These are phyloP conservation scores for Coelastrella sp. DNA, from an alignment of 139 green algal species.

Conservation along the genomic window DNA sequence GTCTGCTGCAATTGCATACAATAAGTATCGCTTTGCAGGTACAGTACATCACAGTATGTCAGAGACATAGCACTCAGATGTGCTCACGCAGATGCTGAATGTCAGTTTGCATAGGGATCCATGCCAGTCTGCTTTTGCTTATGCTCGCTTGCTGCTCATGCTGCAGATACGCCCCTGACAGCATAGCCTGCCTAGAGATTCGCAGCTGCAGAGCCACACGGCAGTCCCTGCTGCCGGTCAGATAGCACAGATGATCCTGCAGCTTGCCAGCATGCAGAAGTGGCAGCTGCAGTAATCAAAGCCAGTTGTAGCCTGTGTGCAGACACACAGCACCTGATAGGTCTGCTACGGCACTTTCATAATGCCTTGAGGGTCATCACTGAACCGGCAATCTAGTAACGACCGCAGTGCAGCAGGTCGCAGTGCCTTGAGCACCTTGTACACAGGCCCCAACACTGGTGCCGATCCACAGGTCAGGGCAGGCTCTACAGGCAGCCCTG, in stretches of 20 bases:
- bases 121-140: not conserved
- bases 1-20: not conserved
- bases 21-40: not conserved
- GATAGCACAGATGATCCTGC: not conserved
- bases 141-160: not conserved
- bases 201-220: slow-evolving; percentile 18
- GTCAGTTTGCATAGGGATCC: not conserved
- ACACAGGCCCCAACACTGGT: too few species aligned
- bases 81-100: not conserved
- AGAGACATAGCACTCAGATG: not conserved
- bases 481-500: too few species aligned
- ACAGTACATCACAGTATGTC: too few species aligned
- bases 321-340: too few species aligned
- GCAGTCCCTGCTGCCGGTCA: not conserved
- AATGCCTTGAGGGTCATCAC: too few species aligned
- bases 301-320: too few species aligned
- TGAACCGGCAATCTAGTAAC: too few species aligned
- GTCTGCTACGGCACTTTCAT: too few species aligned
- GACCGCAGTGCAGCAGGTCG: too few species aligned
- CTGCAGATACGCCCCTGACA: slow-evolving; percentile 18
- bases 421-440: too few species aligned
- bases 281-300: not conserved
- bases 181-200: slow-evolving; percentile 43
- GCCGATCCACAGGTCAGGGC: too few species aligned
- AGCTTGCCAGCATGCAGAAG: not conserved